A percentile compares a stretch with the other conserved stretches of the same genome.
phyloP scores from a whole-genome alignment of 805 yeast species.

The Wickerhamiella cacticola region DNA sequence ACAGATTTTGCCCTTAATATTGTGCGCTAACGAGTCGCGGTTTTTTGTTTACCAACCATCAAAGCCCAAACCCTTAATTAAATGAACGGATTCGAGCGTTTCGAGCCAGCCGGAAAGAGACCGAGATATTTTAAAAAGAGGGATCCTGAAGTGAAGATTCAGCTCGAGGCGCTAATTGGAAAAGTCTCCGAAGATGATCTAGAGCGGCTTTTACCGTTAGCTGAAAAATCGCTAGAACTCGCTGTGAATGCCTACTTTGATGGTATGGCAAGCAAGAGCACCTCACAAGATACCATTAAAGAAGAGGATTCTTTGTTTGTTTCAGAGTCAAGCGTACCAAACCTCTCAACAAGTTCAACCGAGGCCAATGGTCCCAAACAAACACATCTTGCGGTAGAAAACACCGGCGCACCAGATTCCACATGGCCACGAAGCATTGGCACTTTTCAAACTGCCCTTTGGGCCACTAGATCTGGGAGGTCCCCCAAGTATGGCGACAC shows the following conservation, averaged over 20 bases:
- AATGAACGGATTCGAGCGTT: constrained; percentile 13
- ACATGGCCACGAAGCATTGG: constrained; percentile 25
- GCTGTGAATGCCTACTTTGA: constrained; percentile 27
- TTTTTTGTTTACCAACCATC: not conserved
- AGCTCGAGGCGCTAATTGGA: constrained; percentile 25
- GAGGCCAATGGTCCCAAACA: no score
- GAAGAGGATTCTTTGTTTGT: not conserved
- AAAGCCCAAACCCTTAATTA: constrained; percentile 14
- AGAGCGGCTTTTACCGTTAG: constrained; percentile 16
- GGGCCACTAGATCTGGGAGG: constrained; percentile 30
- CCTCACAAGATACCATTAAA: not conserved
- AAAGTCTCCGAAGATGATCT: constrained; percentile 17
- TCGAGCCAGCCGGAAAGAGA: constrained; percentile 15
- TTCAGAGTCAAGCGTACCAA: not conserved
- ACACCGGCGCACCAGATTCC: no score
- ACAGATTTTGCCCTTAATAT: no score
- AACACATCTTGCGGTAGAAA: no score
- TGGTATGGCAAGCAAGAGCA: not conserved
- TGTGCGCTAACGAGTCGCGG: no score
- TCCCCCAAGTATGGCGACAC: constrained; percentile 26
- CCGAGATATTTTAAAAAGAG: constrained; percentile 16
- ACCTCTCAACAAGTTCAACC: no score
- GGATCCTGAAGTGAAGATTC: constrained; percentile 10
- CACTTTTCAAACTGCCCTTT: constrained; percentile 29
- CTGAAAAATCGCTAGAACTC: constrained; percentile 21